These are phyloP conservation scores for Crithidia expoeki DNA, from an alignment of 208 protist species.

Conservation along the genomic window DNA sequence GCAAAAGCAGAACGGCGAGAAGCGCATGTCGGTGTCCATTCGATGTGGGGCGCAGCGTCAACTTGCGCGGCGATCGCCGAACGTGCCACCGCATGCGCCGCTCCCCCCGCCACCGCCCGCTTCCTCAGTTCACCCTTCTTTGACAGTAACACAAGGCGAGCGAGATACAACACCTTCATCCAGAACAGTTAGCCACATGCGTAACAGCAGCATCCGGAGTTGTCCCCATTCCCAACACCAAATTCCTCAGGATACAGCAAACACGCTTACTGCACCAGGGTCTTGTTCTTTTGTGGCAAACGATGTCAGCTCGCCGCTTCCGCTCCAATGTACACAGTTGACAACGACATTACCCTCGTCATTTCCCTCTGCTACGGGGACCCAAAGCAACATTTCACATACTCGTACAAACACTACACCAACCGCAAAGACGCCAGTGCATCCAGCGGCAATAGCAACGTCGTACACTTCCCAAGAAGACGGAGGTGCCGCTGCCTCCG, in stretches of 20 bases:
- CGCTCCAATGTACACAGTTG: not conserved
- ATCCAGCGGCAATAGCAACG: too few relatives aligned
- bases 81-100: conserved; percentile 9
- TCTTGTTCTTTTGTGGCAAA: not conserved
- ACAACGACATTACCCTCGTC: conserved; percentile 4
- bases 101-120: not conserved
- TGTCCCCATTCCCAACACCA: not conserved
- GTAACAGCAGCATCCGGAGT: not conserved
- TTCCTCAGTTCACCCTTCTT: not conserved
- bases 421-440: too few relatives aligned
- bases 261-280: too few relatives aligned
- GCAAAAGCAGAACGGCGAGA: conserved; percentile 30
- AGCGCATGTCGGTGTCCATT: conserved; percentile 75
- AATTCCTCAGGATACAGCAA: not conserved
- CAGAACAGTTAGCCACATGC: too few relatives aligned
- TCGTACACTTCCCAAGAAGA: too few relatives aligned
- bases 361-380: not conserved
- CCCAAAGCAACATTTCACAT: not conserved
- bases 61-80: conserved; percentile 22
- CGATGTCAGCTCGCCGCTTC: not conserved
- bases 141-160: not conserved
- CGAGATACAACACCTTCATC: not conserved
- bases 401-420: too few relatives aligned
- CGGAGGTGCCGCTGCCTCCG: not conserved
- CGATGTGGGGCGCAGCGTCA: conserved; percentile 42